Conservation (phyloP, 106 monocot genomes). For the Dioscorea dumetorum region DNA sequence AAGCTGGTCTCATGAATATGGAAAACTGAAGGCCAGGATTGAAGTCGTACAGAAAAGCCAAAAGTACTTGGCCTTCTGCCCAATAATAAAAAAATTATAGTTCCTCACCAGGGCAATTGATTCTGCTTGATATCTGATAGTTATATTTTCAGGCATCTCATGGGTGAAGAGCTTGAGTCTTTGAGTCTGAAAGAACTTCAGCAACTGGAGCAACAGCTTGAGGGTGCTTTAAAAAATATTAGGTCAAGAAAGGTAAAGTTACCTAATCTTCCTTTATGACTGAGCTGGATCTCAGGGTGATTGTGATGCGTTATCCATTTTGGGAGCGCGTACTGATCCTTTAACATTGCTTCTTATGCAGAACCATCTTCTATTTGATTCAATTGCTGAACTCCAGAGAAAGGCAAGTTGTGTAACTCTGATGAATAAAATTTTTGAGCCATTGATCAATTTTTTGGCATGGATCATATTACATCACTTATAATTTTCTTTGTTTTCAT, state of each 20-base stretch:
- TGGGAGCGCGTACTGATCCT: too few species aligned
- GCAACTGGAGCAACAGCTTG: constrained; percentile 48
- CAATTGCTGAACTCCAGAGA: constrained; percentile 42
- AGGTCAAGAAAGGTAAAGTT: constrained; percentile 42
- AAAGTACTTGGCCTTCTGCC: constrained; percentile 27
- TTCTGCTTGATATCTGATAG: background rate
- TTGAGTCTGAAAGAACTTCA: constrained; percentile 40
- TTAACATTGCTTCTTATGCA: constrained; percentile 10
- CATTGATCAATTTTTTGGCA: too few species aligned
- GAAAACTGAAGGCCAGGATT: constrained; percentile 34
- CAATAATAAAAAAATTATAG: background rate
- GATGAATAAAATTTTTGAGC: too few species aligned
- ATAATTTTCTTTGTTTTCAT: too few species aligned
- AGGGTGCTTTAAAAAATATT: constrained; percentile 34
- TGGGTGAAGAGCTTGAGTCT: constrained; percentile 46
- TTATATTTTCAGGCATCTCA: constrained; percentile 28
- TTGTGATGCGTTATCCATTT: too few species aligned
- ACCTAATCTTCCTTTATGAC: background rate
- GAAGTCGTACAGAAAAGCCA: constrained; percentile 46
- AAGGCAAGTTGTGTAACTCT: constrained; percentile 30
- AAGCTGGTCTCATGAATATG: constrained; percentile 31
- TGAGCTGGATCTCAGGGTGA: background rate
- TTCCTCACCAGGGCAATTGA: background rate
- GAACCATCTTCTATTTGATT: constrained; percentile 38
- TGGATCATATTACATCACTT: too few species aligned